Evolutionary conservation across 352 stramenopile species (phyloP).

Genomic region (Phytophthora fragariae): DNA sequence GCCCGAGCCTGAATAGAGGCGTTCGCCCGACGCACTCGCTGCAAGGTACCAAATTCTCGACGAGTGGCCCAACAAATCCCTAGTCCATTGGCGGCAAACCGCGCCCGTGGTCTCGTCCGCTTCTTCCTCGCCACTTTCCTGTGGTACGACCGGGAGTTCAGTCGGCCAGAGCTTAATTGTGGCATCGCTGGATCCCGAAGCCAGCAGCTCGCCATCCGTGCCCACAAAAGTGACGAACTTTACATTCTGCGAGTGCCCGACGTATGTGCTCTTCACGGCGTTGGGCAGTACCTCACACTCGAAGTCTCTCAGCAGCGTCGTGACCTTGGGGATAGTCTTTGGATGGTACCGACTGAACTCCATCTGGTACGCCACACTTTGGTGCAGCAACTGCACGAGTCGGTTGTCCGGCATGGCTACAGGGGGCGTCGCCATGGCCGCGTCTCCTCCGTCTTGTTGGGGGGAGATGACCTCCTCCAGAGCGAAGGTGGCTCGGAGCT

Average conservation of each 20-base stretch:
- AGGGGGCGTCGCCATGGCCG: slow-evolving; percentile 19
- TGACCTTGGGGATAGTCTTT: slow-evolving; percentile 87
- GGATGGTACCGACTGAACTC: slow-evolving; percentile 90
- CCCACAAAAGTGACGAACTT: slow-evolving; percentile 91
- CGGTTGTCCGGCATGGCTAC: slow-evolving; percentile 76
- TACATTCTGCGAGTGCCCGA: slow-evolving; percentile 88
- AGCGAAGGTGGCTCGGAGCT: slow-evolving; percentile 84
- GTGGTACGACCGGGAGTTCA: slow-evolving; percentile 46
- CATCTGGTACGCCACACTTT: slow-evolving; percentile 91
- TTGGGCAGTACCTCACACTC: slow-evolving; percentile 89
- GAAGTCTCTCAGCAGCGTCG: slow-evolving; percentile 86
- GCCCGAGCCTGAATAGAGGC: slow-evolving; percentile 80
- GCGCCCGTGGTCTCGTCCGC: slow-evolving; percentile 41
- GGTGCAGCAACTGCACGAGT: slow-evolving; percentile 82
- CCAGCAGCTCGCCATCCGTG: slow-evolving; percentile 83
- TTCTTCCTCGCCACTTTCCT: slow-evolving; percentile 37
- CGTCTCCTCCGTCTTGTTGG: slow-evolving; percentile 43
- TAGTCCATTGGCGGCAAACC: slow-evolving; percentile 61
- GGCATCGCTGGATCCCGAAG: slow-evolving; percentile 87
- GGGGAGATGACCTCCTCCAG: slow-evolving; percentile 75
- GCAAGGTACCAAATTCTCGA: slow-evolving; percentile 88
- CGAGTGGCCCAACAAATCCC: slow-evolving; percentile 78
- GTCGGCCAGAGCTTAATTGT: slow-evolving; percentile 89
- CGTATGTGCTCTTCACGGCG: slow-evolving; percentile 86
- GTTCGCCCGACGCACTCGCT: slow-evolving; percentile 66